Evolutionary conservation across 2,329 filamentous ascomycete genomes (phyloP), one percentile per base, ranked within the genome.

Genomic region (Paraphoma chrysanthemicola): DNA sequence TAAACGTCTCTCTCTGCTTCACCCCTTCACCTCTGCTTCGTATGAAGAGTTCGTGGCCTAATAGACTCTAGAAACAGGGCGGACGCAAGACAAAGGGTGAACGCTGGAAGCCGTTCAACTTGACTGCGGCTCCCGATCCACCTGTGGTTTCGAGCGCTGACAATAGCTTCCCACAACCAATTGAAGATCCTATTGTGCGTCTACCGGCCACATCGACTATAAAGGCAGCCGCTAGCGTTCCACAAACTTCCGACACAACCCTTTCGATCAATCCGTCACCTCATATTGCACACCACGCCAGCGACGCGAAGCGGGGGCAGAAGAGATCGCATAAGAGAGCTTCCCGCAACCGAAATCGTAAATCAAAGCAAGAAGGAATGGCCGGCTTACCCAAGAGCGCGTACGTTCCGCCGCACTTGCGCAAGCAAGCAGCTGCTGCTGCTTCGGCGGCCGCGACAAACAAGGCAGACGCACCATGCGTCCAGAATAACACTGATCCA

Each of bases 401-500:
- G 6, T 70, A 58, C n/a, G 23, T 72, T 16, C 68, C 70, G 12
- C 69, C 69, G 9, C 70, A 73, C 45, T 6, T 69, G 39, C 70
- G 69, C 47, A 67, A 63, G 48, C 51, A 39, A 6, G 36, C 39
- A 23, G 17, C 46, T 11, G 36, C 33, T 31, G 18, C 44, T 29
- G 18, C 49, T 30, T 23, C 23, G 5, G 23, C 23, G 23, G 44
- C 39, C 46, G 44, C 45, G 39, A n/a, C n/a, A 42, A 46, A 62
- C 38, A 41, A 54, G 16, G 53, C 45, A 14, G 36, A 51, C 23
- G 54, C 36, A 9, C 38, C 47, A 11, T 33, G 43, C 14, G 46
- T 48, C 14, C 36, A 39, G 23, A 46, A 54, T 16, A 39, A 3
- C 18, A 59, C 56, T 6, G 52, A 45, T 17, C 43, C 44, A 38